Base-by-base conservation (phyloP, 2,329 filamentous ascomycete species). In the Bipolaris sorokiniana region DNA sequence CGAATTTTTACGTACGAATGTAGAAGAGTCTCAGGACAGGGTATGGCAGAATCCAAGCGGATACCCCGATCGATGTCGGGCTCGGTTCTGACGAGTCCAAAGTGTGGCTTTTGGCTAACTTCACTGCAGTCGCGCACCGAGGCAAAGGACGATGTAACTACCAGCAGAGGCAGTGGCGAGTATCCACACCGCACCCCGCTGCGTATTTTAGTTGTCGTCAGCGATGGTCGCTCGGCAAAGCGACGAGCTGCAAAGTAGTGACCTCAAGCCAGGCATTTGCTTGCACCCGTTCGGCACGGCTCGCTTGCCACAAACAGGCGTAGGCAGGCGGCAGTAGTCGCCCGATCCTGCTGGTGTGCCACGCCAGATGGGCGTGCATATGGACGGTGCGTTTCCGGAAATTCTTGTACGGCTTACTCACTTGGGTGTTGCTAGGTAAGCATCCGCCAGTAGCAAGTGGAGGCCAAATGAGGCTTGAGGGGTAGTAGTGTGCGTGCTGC, bases 401-500 rank as follows among this genome's bases (percentile, higher is more conserved):
- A 36, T 52, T 5, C 22, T 41, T 23, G 15, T 15, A 11, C 22
- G 16, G 41, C 53, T 51, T 38, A 51, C 33, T 37, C 28, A 49
- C 11, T 22, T 26, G 15, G 13, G n/a, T 16, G 11, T 16, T 23
- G 7, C 13, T 36, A 9, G 48, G 28, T 42, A 51, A 44, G 48
- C 38, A 42, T 7, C 16, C 23, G 16, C 6, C 18, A 11, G 28
- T 23, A 18, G 13, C 15, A 44, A 33, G 40, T 36, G 13, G 31
- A 51, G 38, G 31, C 38, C 31, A 36, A 51, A 33, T 45, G 37
- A 18, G 20, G 49, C 40, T 51, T 28, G 31, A 33, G 22, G 15
- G 20, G 31, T 11, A 37, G n/a, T 31, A 37, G 20, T 22, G 23
- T 51, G 48, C 31, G 36, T 51, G 49, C 40, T 51, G 49, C 41